phyloP scores from a whole-genome alignment of 768 basidiomycete genomes.

The Podaxis mareebaensis region DNA sequence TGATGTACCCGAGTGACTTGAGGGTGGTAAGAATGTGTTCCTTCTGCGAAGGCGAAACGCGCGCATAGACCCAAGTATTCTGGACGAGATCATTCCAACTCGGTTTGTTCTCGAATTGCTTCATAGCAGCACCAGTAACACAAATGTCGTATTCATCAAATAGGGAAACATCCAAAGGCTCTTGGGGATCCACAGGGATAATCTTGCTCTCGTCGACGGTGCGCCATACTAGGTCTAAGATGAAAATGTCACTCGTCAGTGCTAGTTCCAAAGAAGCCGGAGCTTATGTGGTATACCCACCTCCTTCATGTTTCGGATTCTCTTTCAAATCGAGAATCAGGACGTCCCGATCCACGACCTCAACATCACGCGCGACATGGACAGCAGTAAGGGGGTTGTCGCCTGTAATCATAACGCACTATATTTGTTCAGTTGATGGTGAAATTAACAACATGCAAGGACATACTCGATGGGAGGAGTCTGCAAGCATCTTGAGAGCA shows the following conservation, averaged over 20 bases:
- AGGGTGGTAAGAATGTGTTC: slow-evolving; percentile 92
- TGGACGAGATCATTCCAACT: slow-evolving; percentile 85
- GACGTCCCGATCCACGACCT: slow-evolving; percentile 94
- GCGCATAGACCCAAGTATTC: slow-evolving; percentile 98
- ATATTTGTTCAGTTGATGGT: background rate
- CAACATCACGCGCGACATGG: slow-evolving; percentile 94
- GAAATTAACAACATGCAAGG: background rate
- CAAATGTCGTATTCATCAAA: slow-evolving; percentile 94
- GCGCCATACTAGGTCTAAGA: too few species aligned
- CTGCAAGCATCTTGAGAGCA: slow-evolving; percentile 89
- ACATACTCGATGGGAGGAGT: slow-evolving; percentile 94
- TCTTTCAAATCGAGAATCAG: slow-evolving; percentile 91
- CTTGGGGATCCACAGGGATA: slow-evolving; percentile 79
- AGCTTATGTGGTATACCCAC: slow-evolving; percentile 39
- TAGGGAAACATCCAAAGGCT: slow-evolving; percentile 75
- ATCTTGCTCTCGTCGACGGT: slow-evolving; percentile 62
- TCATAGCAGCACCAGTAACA: slow-evolving; percentile 91
- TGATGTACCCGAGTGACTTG: slow-evolving; percentile 86
- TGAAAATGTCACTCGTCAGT: too few species aligned
- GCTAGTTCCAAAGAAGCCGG: too few species aligned
- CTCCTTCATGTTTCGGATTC: slow-evolving; percentile 66
- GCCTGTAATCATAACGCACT: slow-evolving; percentile 99
- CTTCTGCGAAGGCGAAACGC: slow-evolving; percentile 94
- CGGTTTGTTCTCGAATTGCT: slow-evolving; percentile 72
- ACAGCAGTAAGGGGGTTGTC: slow-evolving; percentile 97